A percentile compares a stretch with the other conserved stretches of the same genome.
Conservation (phyloP, 1,139 yeast genomes). For the Taphrina wiesneri region DNA sequence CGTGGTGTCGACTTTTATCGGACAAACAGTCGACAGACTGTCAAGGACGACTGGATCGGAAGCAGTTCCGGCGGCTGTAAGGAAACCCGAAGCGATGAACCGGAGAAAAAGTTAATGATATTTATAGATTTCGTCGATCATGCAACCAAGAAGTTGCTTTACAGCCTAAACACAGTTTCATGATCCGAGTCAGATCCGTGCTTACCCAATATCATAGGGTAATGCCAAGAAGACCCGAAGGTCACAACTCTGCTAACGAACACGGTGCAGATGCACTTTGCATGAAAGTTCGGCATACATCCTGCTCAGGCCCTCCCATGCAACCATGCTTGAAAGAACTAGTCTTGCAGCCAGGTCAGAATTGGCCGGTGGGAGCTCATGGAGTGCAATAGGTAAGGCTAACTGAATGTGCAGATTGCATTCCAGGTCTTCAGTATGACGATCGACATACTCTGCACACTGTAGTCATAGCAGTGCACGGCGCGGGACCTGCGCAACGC, state of each 20-base stretch:
- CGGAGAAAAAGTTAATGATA: not conserved
- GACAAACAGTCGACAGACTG: not conserved
- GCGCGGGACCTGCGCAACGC: not conserved
- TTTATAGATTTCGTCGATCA: conserved; percentile 10
- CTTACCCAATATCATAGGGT: not conserved
- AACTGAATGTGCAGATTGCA: not conserved
- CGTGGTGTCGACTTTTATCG: conserved; percentile 19
- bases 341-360: too few relatives aligned
- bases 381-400: not conserved
- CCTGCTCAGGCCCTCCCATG: too few relatives aligned
- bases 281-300: not conserved
- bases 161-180: not conserved
- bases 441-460: not conserved
- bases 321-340: too few relatives aligned
- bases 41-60: conserved; percentile 12
- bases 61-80: not conserved
- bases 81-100: not conserved
- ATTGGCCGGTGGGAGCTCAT: not conserved
- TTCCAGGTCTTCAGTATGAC: not conserved
- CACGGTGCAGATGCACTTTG: not conserved
- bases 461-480: not conserved
- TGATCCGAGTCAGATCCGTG: not conserved
- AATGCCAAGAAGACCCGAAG: not conserved
- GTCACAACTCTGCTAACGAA: not conserved
- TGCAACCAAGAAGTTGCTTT: not conserved